Conservation (phyloP, 192 early-diverging fungal species). For the Bifiguratus adelaidae region DNA sequence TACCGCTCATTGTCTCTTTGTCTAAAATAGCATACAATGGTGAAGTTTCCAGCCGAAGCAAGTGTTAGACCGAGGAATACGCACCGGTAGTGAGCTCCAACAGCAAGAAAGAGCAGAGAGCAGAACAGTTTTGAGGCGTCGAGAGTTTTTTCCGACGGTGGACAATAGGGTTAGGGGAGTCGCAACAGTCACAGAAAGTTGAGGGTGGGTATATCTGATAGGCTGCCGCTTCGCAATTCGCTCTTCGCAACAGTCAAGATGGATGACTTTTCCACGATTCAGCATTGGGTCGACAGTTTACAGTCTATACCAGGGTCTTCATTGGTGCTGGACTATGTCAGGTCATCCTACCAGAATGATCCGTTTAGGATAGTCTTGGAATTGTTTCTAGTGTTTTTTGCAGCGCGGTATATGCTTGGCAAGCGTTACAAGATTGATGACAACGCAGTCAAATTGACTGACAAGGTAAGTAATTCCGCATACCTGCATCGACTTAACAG, state of each 20-base stretch:
- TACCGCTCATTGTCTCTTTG: too few relatives aligned
- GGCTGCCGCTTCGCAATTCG: neutral
- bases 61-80: too few relatives aligned
- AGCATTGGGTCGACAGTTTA: slow-evolving; percentile 3
- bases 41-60: too few relatives aligned
- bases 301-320: slow-evolving; percentile 58
- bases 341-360: slow-evolving; percentile 90
- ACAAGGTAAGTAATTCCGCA: slow-evolving; percentile 42
- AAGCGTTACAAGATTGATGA: slow-evolving; percentile 72
- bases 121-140: neutral
- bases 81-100: too few relatives aligned
- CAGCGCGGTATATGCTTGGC: slow-evolving; percentile 78
- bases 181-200: slow-evolving; percentile 1
- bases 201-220: neutral
- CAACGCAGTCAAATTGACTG: slow-evolving; percentile 67
- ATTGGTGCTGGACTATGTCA: slow-evolving; percentile 73
- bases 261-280: neutral
- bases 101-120: neutral
- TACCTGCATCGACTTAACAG: neutral
- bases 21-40: too few relatives aligned
- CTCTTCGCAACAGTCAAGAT: neutral
- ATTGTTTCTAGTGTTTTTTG: slow-evolving; percentile 71
- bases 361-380: slow-evolving; percentile 83
- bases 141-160: slow-evolving; percentile 7
- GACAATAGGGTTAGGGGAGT: slow-evolving; percentile 4